Conservation (phyloP, 345 rosid genomes). For the Schrenkiella parvula region DNA sequence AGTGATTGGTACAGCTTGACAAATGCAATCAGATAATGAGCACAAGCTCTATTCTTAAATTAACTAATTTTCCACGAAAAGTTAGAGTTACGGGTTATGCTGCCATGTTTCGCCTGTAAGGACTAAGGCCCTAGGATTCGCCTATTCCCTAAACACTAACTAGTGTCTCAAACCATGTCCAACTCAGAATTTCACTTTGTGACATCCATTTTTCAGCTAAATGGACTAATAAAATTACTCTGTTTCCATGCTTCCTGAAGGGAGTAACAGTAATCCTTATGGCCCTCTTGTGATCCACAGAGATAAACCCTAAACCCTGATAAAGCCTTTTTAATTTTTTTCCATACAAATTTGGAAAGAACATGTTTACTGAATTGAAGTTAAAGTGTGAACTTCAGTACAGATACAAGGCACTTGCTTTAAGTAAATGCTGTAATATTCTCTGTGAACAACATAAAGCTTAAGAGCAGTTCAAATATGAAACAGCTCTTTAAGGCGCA, state of each 20-base stretch:
- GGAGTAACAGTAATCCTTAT: not conserved
- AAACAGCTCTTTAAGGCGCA: not conserved
- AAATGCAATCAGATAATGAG: not conserved
- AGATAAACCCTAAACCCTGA: not conserved
- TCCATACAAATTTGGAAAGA: not conserved
- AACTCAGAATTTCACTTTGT: not conserved
- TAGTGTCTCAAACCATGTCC: not conserved
- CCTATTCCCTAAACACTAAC: not conserved
- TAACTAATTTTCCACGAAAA: not conserved
- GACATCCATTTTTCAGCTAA: not conserved
- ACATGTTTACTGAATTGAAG: not conserved
- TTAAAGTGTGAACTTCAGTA: slow-evolving; percentile 2
- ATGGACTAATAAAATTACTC: not conserved
- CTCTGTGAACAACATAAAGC: slow-evolving; percentile 10
- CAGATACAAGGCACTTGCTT: slow-evolving; percentile 19
- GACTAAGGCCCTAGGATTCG: not conserved
- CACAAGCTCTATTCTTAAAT: not conserved
- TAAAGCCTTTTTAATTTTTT: not conserved
- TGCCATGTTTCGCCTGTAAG: not conserved
- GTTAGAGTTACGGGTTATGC: not conserved
- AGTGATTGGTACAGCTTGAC: not conserved
- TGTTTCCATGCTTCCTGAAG: not conserved
- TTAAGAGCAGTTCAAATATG: not conserved
- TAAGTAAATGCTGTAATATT: not conserved
- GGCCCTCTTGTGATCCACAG: not conserved